Conservation (phyloP, 2,329 filamentous ascomycete genomes). For the Xylariaceae sp. region DNA sequence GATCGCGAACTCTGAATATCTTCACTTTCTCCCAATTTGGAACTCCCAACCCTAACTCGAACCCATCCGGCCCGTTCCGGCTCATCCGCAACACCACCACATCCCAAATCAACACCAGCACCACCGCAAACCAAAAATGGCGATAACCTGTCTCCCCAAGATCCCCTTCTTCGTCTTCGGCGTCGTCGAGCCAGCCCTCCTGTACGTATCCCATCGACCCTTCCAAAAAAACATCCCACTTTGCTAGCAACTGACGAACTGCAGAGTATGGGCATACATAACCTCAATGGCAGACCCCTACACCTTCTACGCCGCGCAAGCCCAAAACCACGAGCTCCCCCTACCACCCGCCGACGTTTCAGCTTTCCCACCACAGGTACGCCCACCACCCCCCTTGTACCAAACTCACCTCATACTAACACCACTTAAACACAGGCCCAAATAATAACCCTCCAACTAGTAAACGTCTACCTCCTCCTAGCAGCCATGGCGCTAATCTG, state of each 20-base stretch:
- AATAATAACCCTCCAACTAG: constrained; percentile 27
- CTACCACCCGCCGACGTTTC: not conserved
- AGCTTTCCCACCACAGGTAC: constrained; percentile 15
- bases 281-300: constrained; percentile 23
- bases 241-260: not conserved
- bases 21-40: too few relatives aligned
- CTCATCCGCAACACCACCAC: too few relatives aligned
- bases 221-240: not conserved
- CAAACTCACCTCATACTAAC: not conserved
- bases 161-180: constrained; percentile 28
- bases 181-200: constrained; percentile 27
- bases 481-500: constrained; percentile 30
- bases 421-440: constrained; percentile 20
- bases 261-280: constrained; percentile 25
- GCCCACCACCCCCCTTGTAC: not conserved
- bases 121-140: constrained; percentile 13
- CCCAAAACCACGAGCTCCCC: constrained; percentile 18
- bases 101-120: too few relatives aligned
- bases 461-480: constrained; percentile 33
- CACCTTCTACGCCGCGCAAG: constrained; percentile 29
- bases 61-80: too few relatives aligned
- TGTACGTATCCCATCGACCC: constrained; percentile 21
- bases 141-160: constrained; percentile 20
- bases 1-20: too few relatives aligned
- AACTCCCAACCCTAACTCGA: too few relatives aligned